Percentiles rank a stretch among this genome's conserved stretches.
phyloP scores from a whole-genome alignment of 208 protist genomes.

The Eutreptiella sp. region DNA sequence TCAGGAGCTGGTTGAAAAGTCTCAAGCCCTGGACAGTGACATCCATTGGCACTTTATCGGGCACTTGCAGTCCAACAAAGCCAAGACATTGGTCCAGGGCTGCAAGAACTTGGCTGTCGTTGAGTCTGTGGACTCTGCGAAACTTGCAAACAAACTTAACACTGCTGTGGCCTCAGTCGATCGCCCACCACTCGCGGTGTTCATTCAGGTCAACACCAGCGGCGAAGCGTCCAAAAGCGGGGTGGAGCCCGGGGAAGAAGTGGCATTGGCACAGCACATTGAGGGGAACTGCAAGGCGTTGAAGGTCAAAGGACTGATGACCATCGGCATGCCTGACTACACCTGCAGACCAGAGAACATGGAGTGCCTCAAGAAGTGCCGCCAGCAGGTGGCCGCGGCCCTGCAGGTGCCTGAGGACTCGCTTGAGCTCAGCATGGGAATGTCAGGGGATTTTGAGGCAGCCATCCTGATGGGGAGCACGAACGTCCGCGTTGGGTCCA shows the following conservation, averaged over 20 bases:
- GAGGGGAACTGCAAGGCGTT: slow-evolving; percentile 60
- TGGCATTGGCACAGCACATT: slow-evolving; percentile 64
- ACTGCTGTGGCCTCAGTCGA: slow-evolving; percentile 55
- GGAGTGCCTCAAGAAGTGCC: slow-evolving; percentile 57
- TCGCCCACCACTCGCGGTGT: slow-evolving; percentile 57
- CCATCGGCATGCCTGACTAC: slow-evolving; percentile 84
- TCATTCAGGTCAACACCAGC: slow-evolving; percentile 90
- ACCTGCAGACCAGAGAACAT: slow-evolving; percentile 72
- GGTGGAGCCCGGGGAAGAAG: slow-evolving; percentile 50
- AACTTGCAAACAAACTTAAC: slow-evolving; percentile 78
- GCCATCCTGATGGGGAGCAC: slow-evolving; percentile 87
- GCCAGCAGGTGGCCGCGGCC: slow-evolving; percentile 51
- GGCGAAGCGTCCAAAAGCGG: slow-evolving; percentile 86
- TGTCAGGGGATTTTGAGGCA: slow-evolving; percentile 85
- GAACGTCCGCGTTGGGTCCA: slow-evolving; percentile 84
- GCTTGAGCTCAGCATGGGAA: slow-evolving; percentile 91
- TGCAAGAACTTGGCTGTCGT: slow-evolving; percentile 60
- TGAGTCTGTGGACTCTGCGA: slow-evolving; percentile 80
- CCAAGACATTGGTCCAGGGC: slow-evolving; percentile 62
- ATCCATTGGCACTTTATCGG: slow-evolving; percentile 96
- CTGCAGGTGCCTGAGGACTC: slow-evolving; percentile 42
- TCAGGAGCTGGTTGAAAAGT: slow-evolving; percentile 85
- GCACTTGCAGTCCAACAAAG: slow-evolving; percentile 94
- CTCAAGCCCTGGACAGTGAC: slow-evolving; percentile 59
- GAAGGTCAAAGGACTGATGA: slow-evolving; percentile 87